Evolutionary conservation across 192 early-diverging fungal species (phyloP).

Genomic region (Allomyces macrogynus): DNA sequence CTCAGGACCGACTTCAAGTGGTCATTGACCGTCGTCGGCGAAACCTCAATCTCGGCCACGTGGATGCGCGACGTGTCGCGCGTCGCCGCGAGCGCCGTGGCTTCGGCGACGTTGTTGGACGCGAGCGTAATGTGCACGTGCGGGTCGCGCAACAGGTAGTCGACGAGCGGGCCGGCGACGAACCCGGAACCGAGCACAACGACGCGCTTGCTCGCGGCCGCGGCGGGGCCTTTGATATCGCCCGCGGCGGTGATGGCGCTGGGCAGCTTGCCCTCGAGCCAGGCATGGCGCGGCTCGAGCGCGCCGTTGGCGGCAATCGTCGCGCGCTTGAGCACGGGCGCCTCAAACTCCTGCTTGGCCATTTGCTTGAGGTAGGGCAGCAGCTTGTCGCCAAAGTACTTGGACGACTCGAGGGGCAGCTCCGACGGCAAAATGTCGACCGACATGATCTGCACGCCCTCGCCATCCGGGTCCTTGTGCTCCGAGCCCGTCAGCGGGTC

Average conservation of each 20-base stretch:
- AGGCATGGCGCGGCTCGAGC: slow-evolving; percentile 31
- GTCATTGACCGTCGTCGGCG: not conserved
- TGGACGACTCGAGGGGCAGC: slow-evolving; percentile 79
- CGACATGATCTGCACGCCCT: slow-evolving; percentile 85
- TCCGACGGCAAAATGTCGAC: slow-evolving; percentile 95
- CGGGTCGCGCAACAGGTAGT: slow-evolving; percentile 46
- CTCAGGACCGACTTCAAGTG: not conserved
- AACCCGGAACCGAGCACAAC: slow-evolving; percentile 73
- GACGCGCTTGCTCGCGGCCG: slow-evolving; percentile 25
- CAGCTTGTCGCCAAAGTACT: slow-evolving; percentile 74
- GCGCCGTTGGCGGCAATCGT: slow-evolving; percentile 54
- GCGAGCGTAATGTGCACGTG: slow-evolving; percentile 46
- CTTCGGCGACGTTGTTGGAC: slow-evolving; percentile 1
- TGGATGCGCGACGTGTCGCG: not conserved
- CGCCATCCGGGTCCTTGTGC: slow-evolving; percentile 55
- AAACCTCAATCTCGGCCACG: not conserved
- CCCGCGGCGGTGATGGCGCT: not conserved
- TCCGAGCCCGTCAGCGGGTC: slow-evolving; percentile 49
- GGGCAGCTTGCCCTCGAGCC: slow-evolving; percentile 24
- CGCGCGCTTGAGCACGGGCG: slow-evolving; percentile 47
- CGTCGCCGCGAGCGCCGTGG: not conserved
- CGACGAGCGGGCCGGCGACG: slow-evolving; percentile 76
- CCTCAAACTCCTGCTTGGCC: slow-evolving; percentile 19
- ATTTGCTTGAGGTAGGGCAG: slow-evolving; percentile 63
- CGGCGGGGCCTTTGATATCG: slow-evolving; percentile 3